phyloP scores from a whole-genome alignment of 768 basidiomycete genomes.

The Omphalotus guepiniiformis region DNA sequence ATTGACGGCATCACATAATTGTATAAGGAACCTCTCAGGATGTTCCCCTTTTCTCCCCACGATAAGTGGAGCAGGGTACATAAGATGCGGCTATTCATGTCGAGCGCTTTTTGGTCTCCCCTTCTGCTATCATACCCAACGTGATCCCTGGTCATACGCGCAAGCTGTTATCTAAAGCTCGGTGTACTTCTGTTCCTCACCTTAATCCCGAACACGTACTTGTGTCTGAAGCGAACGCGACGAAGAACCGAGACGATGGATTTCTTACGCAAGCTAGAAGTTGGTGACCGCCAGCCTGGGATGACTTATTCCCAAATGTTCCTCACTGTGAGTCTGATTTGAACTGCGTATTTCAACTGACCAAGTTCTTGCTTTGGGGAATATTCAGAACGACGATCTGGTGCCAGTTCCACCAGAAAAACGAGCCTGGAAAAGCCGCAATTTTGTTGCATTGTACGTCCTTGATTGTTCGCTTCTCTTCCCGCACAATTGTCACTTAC shows the following conservation, averaged over 20 bases:
- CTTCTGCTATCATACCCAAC: no score
- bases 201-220: no score
- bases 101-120: no score
- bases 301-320: slow-evolving; percentile 7
- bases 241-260: not conserved
- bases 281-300: not conserved
- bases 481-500: not conserved
- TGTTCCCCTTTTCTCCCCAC: no score
- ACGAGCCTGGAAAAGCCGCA: slow-evolving; percentile 7
- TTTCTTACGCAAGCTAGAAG: slow-evolving; percentile 6
- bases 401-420: slow-evolving; percentile 8
- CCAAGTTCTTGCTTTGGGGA: not conserved
- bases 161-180: no score
- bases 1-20: no score
- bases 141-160: no score
- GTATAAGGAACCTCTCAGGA: no score
- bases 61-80: no score
- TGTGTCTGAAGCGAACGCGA: not conserved
- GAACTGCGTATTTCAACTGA: not conserved
- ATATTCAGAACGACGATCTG: slow-evolving; percentile 9
- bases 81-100: no score
- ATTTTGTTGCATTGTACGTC: slow-evolving; percentile 10
- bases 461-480: not conserved
- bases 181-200: no score
- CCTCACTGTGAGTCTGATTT: not conserved